These are phyloP conservation scores for Polytolypa hystricis DNA, from an alignment of 2,329 filamentous ascomycete genomes.

Conservation along the genomic window DNA sequence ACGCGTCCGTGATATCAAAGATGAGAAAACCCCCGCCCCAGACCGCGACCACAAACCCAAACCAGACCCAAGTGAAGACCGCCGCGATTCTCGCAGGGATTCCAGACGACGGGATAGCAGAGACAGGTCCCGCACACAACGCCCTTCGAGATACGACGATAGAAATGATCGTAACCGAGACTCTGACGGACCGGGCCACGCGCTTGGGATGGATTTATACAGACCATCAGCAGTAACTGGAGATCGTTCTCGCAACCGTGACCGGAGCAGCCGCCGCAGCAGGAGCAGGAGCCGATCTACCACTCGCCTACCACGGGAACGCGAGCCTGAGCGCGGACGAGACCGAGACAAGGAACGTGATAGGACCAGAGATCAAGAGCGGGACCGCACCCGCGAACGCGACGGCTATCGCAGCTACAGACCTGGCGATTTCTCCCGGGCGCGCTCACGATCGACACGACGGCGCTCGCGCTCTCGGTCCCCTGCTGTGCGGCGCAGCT, in stretches of 20 bases:
- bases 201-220: slow-evolving; percentile 12
- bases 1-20: slow-evolving; percentile 1
- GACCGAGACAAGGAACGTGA: slow-evolving; percentile 18
- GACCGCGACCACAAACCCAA: neutral
- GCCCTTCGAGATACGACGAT: slow-evolving; percentile 15
- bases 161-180: slow-evolving; percentile 9
- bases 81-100: neutral
- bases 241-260: slow-evolving; percentile 22
- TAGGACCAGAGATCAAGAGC: slow-evolving; percentile 17
- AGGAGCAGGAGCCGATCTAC: slow-evolving; percentile 22
- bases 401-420: slow-evolving; percentile 16
- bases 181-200: slow-evolving; percentile 5
- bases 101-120: slow-evolving; percentile 16
- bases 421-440: slow-evolving; percentile 13
- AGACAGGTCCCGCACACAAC: slow-evolving; percentile 15
- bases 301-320: slow-evolving; percentile 13
- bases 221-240: slow-evolving; percentile 11
- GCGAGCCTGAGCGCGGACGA: slow-evolving; percentile 8
- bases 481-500: slow-evolving; percentile 8
- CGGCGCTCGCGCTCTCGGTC: slow-evolving; percentile 13
- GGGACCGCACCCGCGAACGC: slow-evolving; percentile 10
- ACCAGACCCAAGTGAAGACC: neutral
- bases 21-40: neutral
- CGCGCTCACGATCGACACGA: slow-evolving; percentile 9
- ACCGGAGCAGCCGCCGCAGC: slow-evolving; percentile 23